Evolutionary conservation across 345 rosid genomes (phyloP), one percentile per base, ranked within the genome.

Genomic region (Eucalyptus tenuipes): DNA sequence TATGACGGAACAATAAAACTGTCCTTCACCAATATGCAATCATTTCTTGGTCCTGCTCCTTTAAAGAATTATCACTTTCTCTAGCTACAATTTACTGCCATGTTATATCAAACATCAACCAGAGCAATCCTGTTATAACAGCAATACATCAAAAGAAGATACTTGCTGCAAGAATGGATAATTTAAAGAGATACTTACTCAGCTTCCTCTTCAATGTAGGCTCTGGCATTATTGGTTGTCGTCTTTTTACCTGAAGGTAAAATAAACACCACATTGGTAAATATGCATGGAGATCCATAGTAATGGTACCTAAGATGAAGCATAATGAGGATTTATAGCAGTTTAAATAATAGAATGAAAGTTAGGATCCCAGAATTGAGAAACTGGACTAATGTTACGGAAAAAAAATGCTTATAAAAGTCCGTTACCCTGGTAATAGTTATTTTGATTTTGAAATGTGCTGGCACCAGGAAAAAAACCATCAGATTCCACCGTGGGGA

Each of bases 191-290:
- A 27, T 90, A 93, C 99, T 95, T 94, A 96, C 99, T 95, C 99
- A 8, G 99, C 99, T 92, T 96, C 98, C 86, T 92, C 97, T 44
- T 97, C 99, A 88, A 97, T 93, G 90, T 94, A 96, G 87, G 90
- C 90, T 90, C 89, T 89, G 47, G 90, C 94, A 90, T 88, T 90
- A 89, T 88, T 88, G 87, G 59, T 87, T 33, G n/a, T 92, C 92
- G 92, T 93, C 92, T 53, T 94, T 91, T 92, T 93, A 93, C 98
- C 99, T 97, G 89, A 49, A 93, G 86, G 88, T 37, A 91, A 57
- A 89, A 55, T 89, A 45, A 85, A 85, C 29, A 85, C 52, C 55
- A 85, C 16, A 79, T 75, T 87, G 88, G 87, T 87, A 86, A 85
- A 49, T 75, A 75, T 75, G 82, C 82, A 75, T 37, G 82, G 22